phyloP scores from a whole-genome alignment of 345 rosid genomes.

The Schrenkiella parvula region DNA sequence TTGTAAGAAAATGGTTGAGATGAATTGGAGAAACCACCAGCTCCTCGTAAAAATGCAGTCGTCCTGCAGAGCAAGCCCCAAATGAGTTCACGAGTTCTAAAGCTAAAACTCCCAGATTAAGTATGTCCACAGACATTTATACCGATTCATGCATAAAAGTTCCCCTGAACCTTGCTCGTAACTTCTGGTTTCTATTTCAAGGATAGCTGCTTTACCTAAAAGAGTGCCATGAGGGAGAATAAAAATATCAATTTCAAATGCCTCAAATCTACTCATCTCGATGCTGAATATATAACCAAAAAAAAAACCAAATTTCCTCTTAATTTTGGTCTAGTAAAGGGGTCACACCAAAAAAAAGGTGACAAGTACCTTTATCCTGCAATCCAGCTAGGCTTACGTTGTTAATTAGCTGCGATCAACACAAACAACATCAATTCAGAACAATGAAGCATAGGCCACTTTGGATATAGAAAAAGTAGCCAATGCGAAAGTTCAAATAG shows the following conservation, averaged over 20 bases:
- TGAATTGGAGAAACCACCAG: slow-evolving; percentile 88
- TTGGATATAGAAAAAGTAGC: not conserved
- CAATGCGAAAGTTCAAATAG: not conserved
- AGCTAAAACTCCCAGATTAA: not conserved
- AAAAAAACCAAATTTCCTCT: not conserved
- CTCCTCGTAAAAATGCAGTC: slow-evolving; percentile 69
- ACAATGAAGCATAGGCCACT: not conserved
- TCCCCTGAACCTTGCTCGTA: slow-evolving; percentile 68
- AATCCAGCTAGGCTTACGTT: slow-evolving; percentile 69
- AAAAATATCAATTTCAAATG: not conserved
- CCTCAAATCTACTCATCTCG: not conserved
- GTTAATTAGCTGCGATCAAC: slow-evolving; percentile 52
- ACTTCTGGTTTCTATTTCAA: slow-evolving; percentile 73
- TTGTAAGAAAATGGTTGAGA: slow-evolving; percentile 66
- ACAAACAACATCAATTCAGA: slow-evolving; percentile 10
- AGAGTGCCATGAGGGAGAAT: not conserved
- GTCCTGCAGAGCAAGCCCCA: slow-evolving; percentile 40
- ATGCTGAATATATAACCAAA: not conserved
- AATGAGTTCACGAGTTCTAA: not conserved
- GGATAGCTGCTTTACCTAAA: slow-evolving; percentile 84
- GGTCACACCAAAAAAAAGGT: not conserved
- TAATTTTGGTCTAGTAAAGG: not conserved
- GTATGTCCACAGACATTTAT: slow-evolving; percentile 12
- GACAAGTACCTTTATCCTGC: slow-evolving; percentile 78
- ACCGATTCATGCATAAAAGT: slow-evolving; percentile 78